Evolutionary conservation across 345 rosid genomes (phyloP).

Genomic region (Balakata baccata): DNA sequence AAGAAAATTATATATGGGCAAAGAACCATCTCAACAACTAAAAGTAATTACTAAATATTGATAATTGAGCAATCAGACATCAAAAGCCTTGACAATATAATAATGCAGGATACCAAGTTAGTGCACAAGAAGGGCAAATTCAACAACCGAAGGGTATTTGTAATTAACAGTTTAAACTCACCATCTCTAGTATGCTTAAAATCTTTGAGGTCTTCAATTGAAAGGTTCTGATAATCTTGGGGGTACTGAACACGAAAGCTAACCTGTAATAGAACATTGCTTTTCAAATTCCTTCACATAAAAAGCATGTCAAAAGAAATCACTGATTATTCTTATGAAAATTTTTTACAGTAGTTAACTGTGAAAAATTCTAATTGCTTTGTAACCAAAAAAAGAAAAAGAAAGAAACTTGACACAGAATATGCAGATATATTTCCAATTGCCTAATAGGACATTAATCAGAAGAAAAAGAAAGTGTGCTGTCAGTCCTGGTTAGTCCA

Average conservation of each 20-base stretch:
- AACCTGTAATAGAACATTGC: constrained; percentile 50
- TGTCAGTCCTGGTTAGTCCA: not conserved
- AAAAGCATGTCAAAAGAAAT: not conserved
- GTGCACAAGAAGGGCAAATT: not conserved
- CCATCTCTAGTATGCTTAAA: constrained; percentile 98
- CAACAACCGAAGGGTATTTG: not conserved
- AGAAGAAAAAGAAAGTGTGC: not conserved
- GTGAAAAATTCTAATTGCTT: not conserved
- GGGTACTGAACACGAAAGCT: constrained; percentile 93
- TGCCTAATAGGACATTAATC: not conserved
- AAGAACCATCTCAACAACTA: constrained; percentile 20
- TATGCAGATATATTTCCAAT: not conserved
- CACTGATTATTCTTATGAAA: not conserved
- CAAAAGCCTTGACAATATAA: not conserved
- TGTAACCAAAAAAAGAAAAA: not conserved
- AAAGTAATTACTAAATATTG: not conserved
- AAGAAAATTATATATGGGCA: not conserved
- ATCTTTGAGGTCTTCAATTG: constrained; percentile 92
- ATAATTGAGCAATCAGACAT: not conserved
- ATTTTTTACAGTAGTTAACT: not conserved
- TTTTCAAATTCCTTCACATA: not conserved
- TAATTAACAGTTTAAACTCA: constrained; percentile 26
- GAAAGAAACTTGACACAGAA: not conserved
- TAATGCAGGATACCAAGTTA: not conserved
- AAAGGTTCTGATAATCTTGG: constrained; percentile 78